Conservation (phyloP, 1,284 basidiomycete genomes). For the Ustilago sp. region DNA sequence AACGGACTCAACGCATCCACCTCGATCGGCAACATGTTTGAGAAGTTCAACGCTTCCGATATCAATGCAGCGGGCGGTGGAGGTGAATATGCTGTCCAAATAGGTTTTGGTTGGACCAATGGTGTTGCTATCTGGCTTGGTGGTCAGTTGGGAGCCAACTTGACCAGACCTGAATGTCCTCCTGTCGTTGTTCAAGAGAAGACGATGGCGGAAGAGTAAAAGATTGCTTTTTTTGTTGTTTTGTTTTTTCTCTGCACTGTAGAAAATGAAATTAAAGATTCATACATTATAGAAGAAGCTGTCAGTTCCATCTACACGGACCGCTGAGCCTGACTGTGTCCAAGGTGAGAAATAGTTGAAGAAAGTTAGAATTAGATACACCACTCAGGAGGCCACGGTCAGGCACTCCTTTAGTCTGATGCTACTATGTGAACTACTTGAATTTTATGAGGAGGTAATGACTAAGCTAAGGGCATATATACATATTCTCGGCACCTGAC, state of each 20-base stretch:
- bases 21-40: constrained; percentile 73
- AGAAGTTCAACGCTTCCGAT: constrained; percentile 78
- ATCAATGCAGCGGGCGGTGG: constrained; percentile 81
- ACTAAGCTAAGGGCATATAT: too few species aligned
- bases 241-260: not conserved
- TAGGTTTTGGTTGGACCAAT: constrained; percentile 64
- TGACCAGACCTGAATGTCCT: constrained; percentile 44
- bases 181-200: constrained; percentile 26
- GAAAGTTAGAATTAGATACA: too few species aligned
- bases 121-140: constrained; percentile 49
- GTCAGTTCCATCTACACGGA: not conserved
- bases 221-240: not conserved
- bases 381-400: too few species aligned
- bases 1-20: constrained; percentile 59
- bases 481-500: too few species aligned
- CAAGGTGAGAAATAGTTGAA: too few species aligned
- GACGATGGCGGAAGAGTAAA: constrained; percentile 15
- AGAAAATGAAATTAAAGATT: not conserved
- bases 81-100: constrained; percentile 83
- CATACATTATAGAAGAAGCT: too few species aligned
- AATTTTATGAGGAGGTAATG: too few species aligned
- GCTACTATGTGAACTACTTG: too few species aligned
- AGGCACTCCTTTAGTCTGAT: too few species aligned
- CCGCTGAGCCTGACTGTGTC: too few species aligned
- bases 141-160: constrained; percentile 44